A percentile compares a stretch with the other conserved stretches of the same genome.
Evolutionary conservation across 306 rosid species (phyloP).

Genomic region (Trifolium subterraneum): DNA sequence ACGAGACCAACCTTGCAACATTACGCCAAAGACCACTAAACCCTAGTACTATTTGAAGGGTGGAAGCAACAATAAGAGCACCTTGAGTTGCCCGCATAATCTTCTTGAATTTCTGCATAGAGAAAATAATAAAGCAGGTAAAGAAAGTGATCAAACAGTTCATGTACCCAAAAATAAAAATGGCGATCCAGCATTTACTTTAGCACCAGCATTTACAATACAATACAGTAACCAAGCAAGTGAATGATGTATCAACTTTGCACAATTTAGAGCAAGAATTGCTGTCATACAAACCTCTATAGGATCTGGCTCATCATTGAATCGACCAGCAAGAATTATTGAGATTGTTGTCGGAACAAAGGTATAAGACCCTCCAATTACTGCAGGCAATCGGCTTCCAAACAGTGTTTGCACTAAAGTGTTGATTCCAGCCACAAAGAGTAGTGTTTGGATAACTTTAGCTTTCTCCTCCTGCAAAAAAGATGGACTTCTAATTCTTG

Average conservation of each 20-base stretch:
- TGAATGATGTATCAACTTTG: slow-evolving; percentile 33
- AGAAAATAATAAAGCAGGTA: slow-evolving; percentile 21
- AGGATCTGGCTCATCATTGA: slow-evolving; percentile 68
- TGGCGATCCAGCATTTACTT: slow-evolving; percentile 20
- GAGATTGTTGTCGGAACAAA: slow-evolving; percentile 95
- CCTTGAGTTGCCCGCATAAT: slow-evolving; percentile 98
- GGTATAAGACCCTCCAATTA: slow-evolving; percentile 94
- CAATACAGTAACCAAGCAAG: slow-evolving; percentile 26
- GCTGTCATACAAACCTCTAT: slow-evolving; percentile 65
- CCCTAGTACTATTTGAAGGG: slow-evolving; percentile 97
- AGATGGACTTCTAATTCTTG: not conserved
- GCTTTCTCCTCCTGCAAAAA: slow-evolving; percentile 90
- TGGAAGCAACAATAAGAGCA: slow-evolving; percentile 91
- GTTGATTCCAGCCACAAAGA: slow-evolving; percentile 97
- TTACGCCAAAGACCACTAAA: slow-evolving; percentile 99
- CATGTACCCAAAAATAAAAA: slow-evolving; percentile 19
- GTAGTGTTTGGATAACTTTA: slow-evolving; percentile 88
- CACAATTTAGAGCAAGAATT: slow-evolving; percentile 32
- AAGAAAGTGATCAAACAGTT: slow-evolving; percentile 40
- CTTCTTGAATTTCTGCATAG: slow-evolving; percentile 81
- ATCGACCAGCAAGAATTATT: slow-evolving; percentile 90
- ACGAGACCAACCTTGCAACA: slow-evolving; percentile 82
- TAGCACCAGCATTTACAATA: slow-evolving; percentile 26
- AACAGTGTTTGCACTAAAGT: slow-evolving; percentile 81
- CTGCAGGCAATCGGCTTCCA: slow-evolving; percentile 93